Evolutionary conservation across 2,329 filamentous ascomycete genomes (phyloP).

Genomic region (Sclerotinia nivalis): DNA sequence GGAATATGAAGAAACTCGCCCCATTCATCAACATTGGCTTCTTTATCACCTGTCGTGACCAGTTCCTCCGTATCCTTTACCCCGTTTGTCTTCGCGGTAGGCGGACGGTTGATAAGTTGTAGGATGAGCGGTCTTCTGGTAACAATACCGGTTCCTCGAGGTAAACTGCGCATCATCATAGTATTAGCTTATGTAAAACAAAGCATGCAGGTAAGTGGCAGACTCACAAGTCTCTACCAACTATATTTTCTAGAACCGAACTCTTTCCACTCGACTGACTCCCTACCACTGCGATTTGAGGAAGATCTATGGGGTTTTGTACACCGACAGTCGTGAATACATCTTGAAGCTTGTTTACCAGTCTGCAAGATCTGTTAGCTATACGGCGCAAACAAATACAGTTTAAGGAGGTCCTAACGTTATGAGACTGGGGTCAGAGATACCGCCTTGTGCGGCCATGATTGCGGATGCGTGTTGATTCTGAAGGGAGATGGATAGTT

Average conservation of each 20-base stretch:
- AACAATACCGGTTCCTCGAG: constrained; percentile 95
- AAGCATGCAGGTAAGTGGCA: constrained; percentile 27
- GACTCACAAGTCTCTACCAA: constrained; percentile 95
- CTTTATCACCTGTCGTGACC: constrained; percentile 71
- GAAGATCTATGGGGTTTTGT: constrained; percentile 98
- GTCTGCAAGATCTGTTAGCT: constrained; percentile 48
- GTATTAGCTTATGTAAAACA: constrained; percentile 35
- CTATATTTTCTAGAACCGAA: constrained; percentile 98
- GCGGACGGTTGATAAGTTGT: constrained; percentile 90
- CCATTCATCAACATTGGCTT: constrained; percentile 94
- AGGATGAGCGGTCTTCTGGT: constrained; percentile 94
- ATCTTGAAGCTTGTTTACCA: constrained; percentile 99
- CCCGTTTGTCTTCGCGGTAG: constrained; percentile 68
- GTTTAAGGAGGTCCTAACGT: constrained; percentile 50
- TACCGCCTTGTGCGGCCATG: constrained; percentile 51
- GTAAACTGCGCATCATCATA: constrained; percentile 61
- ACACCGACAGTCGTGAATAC: constrained; percentile 98
- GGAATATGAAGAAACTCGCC: constrained; percentile 98
- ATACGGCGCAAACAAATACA: constrained; percentile 32
- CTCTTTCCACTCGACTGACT: constrained; percentile 99
- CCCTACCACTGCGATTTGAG: constrained; percentile 96
- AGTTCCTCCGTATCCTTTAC: constrained; percentile 59
- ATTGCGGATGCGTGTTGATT: constrained; percentile 14
- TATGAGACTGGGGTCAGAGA: constrained; percentile 67
- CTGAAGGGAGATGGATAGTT: background rate